phyloP scores from a whole-genome alignment of 1,284 basidiomycete species.

The Chiua sp. region DNA sequence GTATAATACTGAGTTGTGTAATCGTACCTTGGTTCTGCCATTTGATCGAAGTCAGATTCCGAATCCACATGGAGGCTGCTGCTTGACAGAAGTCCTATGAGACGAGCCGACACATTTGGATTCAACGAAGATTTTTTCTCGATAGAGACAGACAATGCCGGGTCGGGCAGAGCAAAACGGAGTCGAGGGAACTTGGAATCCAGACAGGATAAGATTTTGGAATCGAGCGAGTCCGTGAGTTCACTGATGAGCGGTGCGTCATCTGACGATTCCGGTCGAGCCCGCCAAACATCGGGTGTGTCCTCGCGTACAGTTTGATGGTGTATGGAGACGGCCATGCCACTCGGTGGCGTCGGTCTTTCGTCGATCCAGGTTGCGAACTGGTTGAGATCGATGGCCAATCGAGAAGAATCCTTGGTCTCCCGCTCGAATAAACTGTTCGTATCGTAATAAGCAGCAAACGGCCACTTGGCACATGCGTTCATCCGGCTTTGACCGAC shows the following conservation, averaged over 20 bases:
- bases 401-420: neutral
- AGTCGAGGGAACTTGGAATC: conserved; percentile 33
- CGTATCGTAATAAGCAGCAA: conserved; percentile 51
- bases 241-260: conserved; percentile 13
- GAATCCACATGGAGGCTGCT: neutral
- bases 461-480: conserved; percentile 48
- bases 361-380: conserved; percentile 25
- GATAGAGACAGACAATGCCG: conserved; percentile 15
- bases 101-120: conserved; percentile 1
- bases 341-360: conserved; percentile 9
- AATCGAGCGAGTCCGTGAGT: conserved; percentile 7
- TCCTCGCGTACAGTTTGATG: neutral
- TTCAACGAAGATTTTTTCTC: neutral
- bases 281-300: neutral
- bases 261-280: neutral
- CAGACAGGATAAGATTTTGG: conserved; percentile 37
- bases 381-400: conserved; percentile 9
- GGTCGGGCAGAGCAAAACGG: conserved; percentile 16
- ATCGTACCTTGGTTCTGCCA: conserved; percentile 9
- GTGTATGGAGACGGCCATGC: conserved; percentile 19
- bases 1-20: conserved; percentile 20
- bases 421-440: neutral
- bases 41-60: conserved; percentile 4
- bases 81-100: conserved; percentile 22
- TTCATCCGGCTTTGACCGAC: conserved; percentile 55